phyloP scores from a whole-genome alignment of 768 basidiomycete genomes.

The Leucosporidium yakuticum region DNA sequence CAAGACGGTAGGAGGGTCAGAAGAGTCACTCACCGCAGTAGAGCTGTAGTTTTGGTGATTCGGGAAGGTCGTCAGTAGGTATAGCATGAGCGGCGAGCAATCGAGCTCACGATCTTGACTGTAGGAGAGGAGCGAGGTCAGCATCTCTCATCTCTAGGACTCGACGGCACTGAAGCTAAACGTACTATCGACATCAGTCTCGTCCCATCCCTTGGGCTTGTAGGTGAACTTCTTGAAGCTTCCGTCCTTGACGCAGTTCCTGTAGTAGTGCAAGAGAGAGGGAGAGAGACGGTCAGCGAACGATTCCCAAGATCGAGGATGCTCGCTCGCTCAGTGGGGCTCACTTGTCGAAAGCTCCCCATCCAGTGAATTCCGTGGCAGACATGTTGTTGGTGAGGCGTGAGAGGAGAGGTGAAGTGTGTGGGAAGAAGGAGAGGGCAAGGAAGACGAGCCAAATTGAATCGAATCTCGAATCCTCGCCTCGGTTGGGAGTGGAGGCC shows the following conservation, averaged over 20 bases:
- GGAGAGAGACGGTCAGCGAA: background rate
- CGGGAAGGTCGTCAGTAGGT: too few species aligned
- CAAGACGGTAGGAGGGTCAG: too few species aligned
- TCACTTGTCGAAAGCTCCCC: constrained; percentile 10
- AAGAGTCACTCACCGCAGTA: too few species aligned
- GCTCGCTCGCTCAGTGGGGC: background rate
- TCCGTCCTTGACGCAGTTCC: constrained; percentile 22
- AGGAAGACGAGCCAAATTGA: background rate
- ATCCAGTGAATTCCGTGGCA: constrained; percentile 24
- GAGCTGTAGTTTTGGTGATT: too few species aligned
- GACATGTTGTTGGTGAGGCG: background rate
- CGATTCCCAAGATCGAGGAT: background rate
- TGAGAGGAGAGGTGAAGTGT: background rate
- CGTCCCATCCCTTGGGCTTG: constrained; percentile 53
- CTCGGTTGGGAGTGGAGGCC: too few species aligned
- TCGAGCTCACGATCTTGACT: too few species aligned
- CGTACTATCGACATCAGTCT: constrained; percentile 55
- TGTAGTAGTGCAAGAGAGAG: background rate
- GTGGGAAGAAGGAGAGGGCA: background rate
- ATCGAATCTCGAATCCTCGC: background rate
- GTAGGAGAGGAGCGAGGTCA: background rate
- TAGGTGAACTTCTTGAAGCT: constrained; percentile 41
- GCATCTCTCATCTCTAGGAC: background rate
- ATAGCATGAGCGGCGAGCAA: too few species aligned
- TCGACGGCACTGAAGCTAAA: too few species aligned